Percentiles rank a stretch among this genome's conserved stretches.
These are phyloP conservation scores for Linanthus parryae DNA, from an alignment of 148 eudicot genomes.

Conservation along the genomic window DNA sequence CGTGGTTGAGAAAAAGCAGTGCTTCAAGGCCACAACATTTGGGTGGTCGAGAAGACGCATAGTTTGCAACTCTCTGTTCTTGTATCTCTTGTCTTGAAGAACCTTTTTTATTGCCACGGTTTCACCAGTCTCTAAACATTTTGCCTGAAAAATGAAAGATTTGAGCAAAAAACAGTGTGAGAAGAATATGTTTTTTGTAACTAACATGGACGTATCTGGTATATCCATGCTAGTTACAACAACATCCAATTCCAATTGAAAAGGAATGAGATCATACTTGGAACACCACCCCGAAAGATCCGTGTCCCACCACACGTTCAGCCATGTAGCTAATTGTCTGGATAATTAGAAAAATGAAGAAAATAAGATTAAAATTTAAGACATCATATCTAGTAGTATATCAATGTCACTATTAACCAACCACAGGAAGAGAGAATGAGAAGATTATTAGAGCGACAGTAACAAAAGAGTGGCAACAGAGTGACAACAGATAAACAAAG, in stretches of 20 bases:
- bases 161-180: slow-evolving; percentile 5
- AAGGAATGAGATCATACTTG: slow-evolving; percentile 25
- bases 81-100: slow-evolving; percentile 78
- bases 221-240: too few species aligned
- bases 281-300: slow-evolving; percentile 64
- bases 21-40: slow-evolving; percentile 64
- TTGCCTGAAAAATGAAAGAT: slow-evolving; percentile 35
- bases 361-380: background rate
- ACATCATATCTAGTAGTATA: too few species aligned
- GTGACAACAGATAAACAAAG: too few species aligned
- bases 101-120: slow-evolving; percentile 83
- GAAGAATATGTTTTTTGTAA: background rate
- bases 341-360: background rate
- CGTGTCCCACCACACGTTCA: slow-evolving; percentile 59
- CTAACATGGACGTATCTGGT: too few species aligned
- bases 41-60: slow-evolving; percentile 86
- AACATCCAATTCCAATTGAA: background rate
- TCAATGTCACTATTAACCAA: too few species aligned
- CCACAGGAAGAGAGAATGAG: too few species aligned
- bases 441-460: too few species aligned
- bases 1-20: slow-evolving; percentile 81
- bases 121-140: slow-evolving; percentile 78
- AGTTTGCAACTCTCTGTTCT: slow-evolving; percentile 75
- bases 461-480: too few species aligned
- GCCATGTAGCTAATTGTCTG: slow-evolving; percentile 72